phyloP scores from a whole-genome alignment of 495 filamentous ascomycete genomes.

The Aspergillus affinis region DNA sequence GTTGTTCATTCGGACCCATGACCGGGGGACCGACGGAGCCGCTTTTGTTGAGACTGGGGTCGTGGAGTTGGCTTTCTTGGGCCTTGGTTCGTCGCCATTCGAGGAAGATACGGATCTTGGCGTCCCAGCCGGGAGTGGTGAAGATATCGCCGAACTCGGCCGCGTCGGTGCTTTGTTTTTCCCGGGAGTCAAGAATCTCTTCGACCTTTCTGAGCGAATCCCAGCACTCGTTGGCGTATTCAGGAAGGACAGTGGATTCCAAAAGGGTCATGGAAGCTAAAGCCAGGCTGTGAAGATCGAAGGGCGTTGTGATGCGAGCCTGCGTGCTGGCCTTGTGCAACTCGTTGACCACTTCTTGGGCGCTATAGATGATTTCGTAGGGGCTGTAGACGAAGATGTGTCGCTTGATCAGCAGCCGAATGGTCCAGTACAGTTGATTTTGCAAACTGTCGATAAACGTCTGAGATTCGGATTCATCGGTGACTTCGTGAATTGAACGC shows the following conservation, averaged over 20 bases:
- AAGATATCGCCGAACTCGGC: conserved; percentile 42
- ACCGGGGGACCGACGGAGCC: conserved; percentile 34
- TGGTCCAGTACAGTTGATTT: conserved; percentile 73
- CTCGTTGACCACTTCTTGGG: conserved; percentile 57
- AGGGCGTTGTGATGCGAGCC: conserved; percentile 47
- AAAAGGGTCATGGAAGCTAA: conserved; percentile 67
- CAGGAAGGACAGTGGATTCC: conserved; percentile 58
- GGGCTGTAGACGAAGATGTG: conserved; percentile 56
- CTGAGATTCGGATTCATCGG: conserved; percentile 31
- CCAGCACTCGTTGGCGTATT: conserved; percentile 45
- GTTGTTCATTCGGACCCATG: conserved; percentile 49
- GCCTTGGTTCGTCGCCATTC: conserved; percentile 44
- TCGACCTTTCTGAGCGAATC: conserved; percentile 44
- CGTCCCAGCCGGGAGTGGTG: conserved; percentile 42
- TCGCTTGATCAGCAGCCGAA: conserved; percentile 60
- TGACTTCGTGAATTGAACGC: conserved; percentile 32
- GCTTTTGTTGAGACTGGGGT: conserved; percentile 25
- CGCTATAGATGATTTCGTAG: conserved; percentile 61
- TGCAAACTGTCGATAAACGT: conserved; percentile 50
- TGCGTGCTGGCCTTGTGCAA: conserved; percentile 53
- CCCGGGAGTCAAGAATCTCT: conserved; percentile 43
- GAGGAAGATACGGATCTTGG: conserved; percentile 48
- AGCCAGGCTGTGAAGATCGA: conserved; percentile 72
- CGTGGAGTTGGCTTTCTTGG: conserved; percentile 41
- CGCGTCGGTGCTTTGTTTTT: conserved; percentile 24